phyloP scores from a whole-genome alignment of 129 eudicot species.

The Flaveria robusta region DNA sequence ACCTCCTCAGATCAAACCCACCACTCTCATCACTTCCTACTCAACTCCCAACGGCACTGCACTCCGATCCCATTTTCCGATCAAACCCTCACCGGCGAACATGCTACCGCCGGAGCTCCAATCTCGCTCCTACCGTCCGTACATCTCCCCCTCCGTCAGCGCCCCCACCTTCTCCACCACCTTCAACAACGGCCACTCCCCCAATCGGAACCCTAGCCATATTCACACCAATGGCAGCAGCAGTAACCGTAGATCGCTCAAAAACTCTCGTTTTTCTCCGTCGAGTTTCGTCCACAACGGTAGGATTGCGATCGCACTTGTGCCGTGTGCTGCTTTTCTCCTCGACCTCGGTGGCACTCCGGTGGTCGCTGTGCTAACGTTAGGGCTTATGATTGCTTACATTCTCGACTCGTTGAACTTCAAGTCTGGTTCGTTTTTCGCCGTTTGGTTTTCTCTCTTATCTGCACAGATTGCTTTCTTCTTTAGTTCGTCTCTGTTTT shows the following conservation, averaged over 20 bases:
- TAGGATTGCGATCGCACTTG: slow-evolving; percentile 73
- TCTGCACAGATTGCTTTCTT: slow-evolving; percentile 80
- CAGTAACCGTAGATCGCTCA: slow-evolving; percentile 46
- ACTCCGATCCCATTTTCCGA: slow-evolving; percentile 34
- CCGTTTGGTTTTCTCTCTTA: slow-evolving; percentile 84
- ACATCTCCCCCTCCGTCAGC: slow-evolving; percentile 69
- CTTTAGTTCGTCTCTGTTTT: slow-evolving; percentile 60
- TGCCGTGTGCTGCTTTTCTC: slow-evolving; percentile 81
- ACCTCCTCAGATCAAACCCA: slow-evolving; percentile 30
- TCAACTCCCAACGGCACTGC: slow-evolving; percentile 11
- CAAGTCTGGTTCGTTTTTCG: slow-evolving; percentile 86
- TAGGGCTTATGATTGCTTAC: slow-evolving; percentile 85
- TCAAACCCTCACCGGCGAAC: slow-evolving; percentile 39
- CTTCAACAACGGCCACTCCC: slow-evolving; percentile 47
- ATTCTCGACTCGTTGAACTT: slow-evolving; percentile 79
- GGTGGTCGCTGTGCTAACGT: slow-evolving; percentile 59
- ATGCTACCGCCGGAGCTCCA: slow-evolving; percentile 97
- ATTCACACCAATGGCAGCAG: slow-evolving; percentile 28
- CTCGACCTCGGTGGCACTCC: slow-evolving; percentile 96
- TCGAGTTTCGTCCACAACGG: slow-evolving; percentile 66
- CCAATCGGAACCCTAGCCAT: slow-evolving; percentile 61
- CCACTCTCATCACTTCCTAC: slow-evolving; percentile 30
- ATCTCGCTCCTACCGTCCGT: slow-evolving; percentile 71
- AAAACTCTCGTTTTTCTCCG: slow-evolving; percentile 62
- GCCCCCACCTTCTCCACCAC: slow-evolving; percentile 65